Evolutionary conservation across 2,329 filamentous ascomycete genomes (phyloP).

Genomic region (Davidsoniella neocaledoniae): DNA sequence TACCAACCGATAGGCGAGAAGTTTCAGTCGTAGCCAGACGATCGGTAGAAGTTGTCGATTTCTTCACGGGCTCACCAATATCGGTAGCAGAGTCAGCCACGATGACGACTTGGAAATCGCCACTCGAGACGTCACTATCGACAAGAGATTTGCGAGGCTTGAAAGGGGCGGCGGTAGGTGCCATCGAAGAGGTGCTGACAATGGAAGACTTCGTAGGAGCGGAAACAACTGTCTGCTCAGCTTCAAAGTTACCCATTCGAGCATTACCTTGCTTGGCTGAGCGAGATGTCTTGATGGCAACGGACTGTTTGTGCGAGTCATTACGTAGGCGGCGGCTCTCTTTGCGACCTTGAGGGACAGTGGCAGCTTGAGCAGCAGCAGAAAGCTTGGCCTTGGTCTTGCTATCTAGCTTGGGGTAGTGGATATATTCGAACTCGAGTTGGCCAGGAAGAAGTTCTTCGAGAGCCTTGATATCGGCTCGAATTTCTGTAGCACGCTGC

Average conservation of each 20-base stretch:
- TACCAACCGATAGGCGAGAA: background rate
- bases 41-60: background rate
- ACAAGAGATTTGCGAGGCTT: conserved; percentile 8
- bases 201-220: no score
- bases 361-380: background rate
- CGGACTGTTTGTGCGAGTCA: conserved; percentile 5
- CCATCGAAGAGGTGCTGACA: conserved; percentile 1
- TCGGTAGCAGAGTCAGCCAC: conserved; percentile 1
- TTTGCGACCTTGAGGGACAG: conserved; percentile 6
- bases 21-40: background rate
- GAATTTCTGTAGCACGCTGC: conserved; percentile 24
- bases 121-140: background rate
- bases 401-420: conserved; percentile 23
- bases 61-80: conserved; percentile 5
- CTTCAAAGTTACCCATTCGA: conserved; percentile 6
- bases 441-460: conserved; percentile 30
- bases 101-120: no score
- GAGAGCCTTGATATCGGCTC: conserved; percentile 32
- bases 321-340: conserved; percentile 10
- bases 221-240: background rate
- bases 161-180: conserved; percentile 7
- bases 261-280: conserved; percentile 1
- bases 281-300: background rate
- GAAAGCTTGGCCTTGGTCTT: conserved; percentile 9
- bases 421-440: conserved; percentile 26